Evolutionary conservation across 2,329 filamentous ascomycete genomes (phyloP).

Genomic region (Fusarium nematophilum): DNA sequence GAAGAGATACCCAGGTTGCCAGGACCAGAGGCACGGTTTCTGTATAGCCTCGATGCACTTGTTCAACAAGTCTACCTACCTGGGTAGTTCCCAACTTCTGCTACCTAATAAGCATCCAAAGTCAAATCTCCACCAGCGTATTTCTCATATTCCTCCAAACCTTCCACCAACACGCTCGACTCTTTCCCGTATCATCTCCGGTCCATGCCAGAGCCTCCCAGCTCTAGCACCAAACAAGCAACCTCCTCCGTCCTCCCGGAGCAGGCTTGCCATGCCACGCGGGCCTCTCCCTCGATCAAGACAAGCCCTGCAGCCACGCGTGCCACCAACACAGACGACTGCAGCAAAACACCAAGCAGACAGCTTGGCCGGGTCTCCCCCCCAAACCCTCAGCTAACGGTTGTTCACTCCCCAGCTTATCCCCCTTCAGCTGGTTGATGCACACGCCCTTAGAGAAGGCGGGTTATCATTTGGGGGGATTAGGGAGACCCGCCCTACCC

Average conservation of each 20-base stretch:
- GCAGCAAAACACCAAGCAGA: no score
- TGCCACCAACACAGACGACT: constrained; percentile 16
- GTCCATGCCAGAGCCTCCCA: neutral
- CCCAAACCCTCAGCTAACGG: no score
- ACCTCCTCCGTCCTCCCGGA: constrained; percentile 12
- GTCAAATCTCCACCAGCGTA: constrained; percentile 1
- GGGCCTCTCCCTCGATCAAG: constrained; percentile 24
- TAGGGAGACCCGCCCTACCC: constrained; percentile 6
- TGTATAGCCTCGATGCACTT: neutral
- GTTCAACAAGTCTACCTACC: neutral
- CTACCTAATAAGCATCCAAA: neutral
- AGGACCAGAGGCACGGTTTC: neutral
- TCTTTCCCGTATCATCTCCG: constrained; percentile 13
- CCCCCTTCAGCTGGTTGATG: constrained; percentile 6
- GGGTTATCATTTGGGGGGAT: neutral
- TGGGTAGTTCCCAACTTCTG: neutral
- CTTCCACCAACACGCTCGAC: neutral
- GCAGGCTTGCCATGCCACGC: constrained; percentile 29
- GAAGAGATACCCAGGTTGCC: constrained; percentile 12
- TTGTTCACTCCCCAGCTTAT: neutral
- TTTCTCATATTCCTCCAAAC: constrained; percentile 8
- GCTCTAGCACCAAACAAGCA: constrained; percentile 22
- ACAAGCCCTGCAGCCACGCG: constrained; percentile 27
- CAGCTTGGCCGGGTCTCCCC: no score
- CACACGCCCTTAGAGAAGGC: constrained; percentile 5